Evolutionary conservation across 768 basidiomycete species (phyloP), one percentile per base, ranked within the genome.

Genomic region (Sporobolomyces pararoseus): DNA sequence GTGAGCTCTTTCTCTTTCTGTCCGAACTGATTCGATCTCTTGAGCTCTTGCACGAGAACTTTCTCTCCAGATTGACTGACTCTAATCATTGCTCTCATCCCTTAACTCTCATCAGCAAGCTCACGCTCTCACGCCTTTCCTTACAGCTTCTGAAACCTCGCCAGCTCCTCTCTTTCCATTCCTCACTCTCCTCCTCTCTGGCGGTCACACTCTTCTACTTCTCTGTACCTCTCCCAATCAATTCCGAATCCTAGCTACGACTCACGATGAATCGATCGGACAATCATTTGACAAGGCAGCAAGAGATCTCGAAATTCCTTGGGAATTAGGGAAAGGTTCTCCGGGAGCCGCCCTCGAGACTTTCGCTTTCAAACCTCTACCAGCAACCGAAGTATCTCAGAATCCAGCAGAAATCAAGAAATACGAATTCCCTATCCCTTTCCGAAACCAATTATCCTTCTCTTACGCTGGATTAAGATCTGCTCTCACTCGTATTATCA

Each of bases 131-230:
- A 94, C 90, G 0, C 83, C 88, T 0, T 79, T 90, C 31, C 83
- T 95, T 19, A 90, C 92, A 0, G 78, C 76, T 80, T 92, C 89
- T 0, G 83, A 88, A 0, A 78, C 89, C 21, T 83, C 92, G 21
- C 90, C 91, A 0, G 78, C 65, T 0, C 91, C 78, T 62, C 75
- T 60, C 29, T 97, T 89, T 78, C 95, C 95, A 0, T 97, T 94
- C 81, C 83, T 98, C 42, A 88, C 89, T 0, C 82, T 97, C 17
- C 84, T 98, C 23, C 83, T 95, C 55, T 94, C 92, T 0, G 95
- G 95, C n/a, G 94, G 94, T 3, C 95, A 98, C 78, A 93, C 94
- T 0, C 82, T 97, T 46, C 83, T 98, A 44, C 83, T 96, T 1
- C 86, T 95, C 16, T 90, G 87, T 1, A 82, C 78, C 4, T 66